Evolutionary conservation across 2,329 filamentous ascomycete genomes (phyloP), one percentile per base, ranked within the genome.

Genomic region (Rutstroemia sydowiana): DNA sequence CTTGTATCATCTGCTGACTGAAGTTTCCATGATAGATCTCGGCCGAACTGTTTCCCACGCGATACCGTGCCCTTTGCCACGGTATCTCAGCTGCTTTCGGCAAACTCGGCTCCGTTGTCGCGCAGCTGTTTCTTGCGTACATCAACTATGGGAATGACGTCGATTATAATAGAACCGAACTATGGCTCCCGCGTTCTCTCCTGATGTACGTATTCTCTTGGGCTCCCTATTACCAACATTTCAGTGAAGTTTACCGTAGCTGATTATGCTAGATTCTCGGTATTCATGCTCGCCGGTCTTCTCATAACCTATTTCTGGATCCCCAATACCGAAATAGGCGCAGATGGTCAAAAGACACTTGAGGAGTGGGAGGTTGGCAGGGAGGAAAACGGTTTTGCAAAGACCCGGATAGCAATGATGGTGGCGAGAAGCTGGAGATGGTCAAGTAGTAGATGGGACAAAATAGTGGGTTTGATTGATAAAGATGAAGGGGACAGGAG

Each of bases 21-120:
- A 10, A 18, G 9, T 28, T 4, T 44, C 21, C 3, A 5, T 26
- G 7, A 31, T 42, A 51, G 45, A 52, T 52, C 10, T 45, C 52
- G 45, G 80, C 78, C 39, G 81, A 85, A 61, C 75, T 82, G 39
- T 85, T 85, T 62, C 80, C 79, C 0, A 84, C 81, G 0, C 75
- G 75, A 53, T 84, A 82, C 59, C 75, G 81, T 37, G 80, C 75
- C 46, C 81, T 79, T 0, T 82, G 78, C 53, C 79, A 82, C 59
- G 79, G 79, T 21, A 78, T 83, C 48, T 79, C 79, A 0, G 79
- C 80, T 0, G 79, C 79, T 0, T 73, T 75, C 0, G 80, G 79
- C 10, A 83, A 83, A 60, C 65, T 79, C 1, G 79, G 78, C 21
- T 77, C 76, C 53, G 73, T 82, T 11, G 16, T 57, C 16, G 58